A percentile compares a stretch with the other conserved stretches of the same genome.
These are phyloP conservation scores for Schoenoplectus triqueter DNA, from an alignment of 202 grass and related monocot genomes.

Conservation along the genomic window DNA sequence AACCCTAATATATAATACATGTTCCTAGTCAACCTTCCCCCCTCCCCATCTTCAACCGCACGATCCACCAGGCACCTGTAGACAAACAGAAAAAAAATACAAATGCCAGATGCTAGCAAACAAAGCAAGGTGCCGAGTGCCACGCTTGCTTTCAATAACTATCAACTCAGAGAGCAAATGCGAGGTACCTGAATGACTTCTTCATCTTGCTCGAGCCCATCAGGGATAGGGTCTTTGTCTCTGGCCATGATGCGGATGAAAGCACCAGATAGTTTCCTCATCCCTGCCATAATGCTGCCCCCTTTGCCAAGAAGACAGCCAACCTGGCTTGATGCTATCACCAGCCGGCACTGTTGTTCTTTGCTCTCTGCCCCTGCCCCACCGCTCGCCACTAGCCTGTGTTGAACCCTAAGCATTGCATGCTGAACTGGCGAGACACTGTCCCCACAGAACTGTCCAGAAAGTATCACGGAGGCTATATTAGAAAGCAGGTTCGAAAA, in stretches of 20 bases:
- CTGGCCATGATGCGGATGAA: conserved; percentile 78
- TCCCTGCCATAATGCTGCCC: conserved; percentile 82
- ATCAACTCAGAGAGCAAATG: neutral
- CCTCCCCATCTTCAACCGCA: neutral
- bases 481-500: conserved; percentile 33
- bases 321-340: conserved; percentile 74
- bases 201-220: conserved; percentile 65
- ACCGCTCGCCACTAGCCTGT: conserved; percentile 55
- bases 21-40: neutral
- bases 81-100: neutral
- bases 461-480: conserved; percentile 37
- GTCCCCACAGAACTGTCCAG: conserved; percentile 69
- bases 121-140: conserved; percentile 15
- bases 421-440: conserved; percentile 86
- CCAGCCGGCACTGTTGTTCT: conserved; percentile 58
- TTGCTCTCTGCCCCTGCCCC: conserved; percentile 53
- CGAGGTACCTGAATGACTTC: conserved; percentile 75
- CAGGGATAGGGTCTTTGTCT: conserved; percentile 83
- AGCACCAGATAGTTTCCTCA: conserved; percentile 91
- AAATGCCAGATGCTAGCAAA: conserved; percentile 14
- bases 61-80: neutral
- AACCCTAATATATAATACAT: neutral
- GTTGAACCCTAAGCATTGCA: conserved; percentile 84
- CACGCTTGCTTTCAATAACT: neutral
- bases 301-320: conserved; percentile 94